Conservation (phyloP, 2,329 filamentous ascomycete species). For the Furcasterigmium sp. region DNA sequence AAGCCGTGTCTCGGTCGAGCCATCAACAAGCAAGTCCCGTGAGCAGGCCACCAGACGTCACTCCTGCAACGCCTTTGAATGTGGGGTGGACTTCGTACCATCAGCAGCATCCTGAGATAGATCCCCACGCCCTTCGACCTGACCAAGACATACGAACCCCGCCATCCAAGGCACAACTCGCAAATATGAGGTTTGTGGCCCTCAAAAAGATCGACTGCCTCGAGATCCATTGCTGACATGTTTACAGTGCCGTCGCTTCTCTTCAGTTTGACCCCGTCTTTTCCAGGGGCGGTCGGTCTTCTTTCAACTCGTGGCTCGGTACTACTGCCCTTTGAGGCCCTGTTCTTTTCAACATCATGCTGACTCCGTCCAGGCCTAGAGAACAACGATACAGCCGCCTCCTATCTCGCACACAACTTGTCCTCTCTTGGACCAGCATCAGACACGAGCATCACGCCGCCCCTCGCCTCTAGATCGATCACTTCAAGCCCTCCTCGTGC, state of each 20-base stretch:
- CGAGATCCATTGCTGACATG: slow-evolving; percentile 3
- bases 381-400: slow-evolving; percentile 11
- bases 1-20: no score
- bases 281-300: slow-evolving; percentile 44
- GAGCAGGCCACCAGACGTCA: no score
- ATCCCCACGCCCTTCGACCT: no score
- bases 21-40: no score
- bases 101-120: no score
- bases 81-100: no score
- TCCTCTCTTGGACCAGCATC: slow-evolving; percentile 39
- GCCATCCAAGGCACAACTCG: slow-evolving; percentile 12
- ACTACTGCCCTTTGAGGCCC: slow-evolving; percentile 11
- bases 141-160: slow-evolving; percentile 8
- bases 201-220: slow-evolving; percentile 10
- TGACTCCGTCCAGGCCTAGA: slow-evolving; percentile 20
- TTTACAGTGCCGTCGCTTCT: slow-evolving; percentile 36
- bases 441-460: slow-evolving; percentile 47
- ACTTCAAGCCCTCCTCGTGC: slow-evolving; percentile 54
- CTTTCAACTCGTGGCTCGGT: slow-evolving; percentile 45
- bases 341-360: background rate
- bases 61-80: no score
- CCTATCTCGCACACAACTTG: slow-evolving; percentile 38
- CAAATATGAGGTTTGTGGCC: slow-evolving; percentile 28
- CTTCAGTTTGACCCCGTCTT: slow-evolving; percentile 46
- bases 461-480: slow-evolving; percentile 43